A percentile compares a stretch with the other conserved stretches of the same genome.
Conservation (phyloP, 306 rosid species). For the Gastrolobium villosum region DNA sequence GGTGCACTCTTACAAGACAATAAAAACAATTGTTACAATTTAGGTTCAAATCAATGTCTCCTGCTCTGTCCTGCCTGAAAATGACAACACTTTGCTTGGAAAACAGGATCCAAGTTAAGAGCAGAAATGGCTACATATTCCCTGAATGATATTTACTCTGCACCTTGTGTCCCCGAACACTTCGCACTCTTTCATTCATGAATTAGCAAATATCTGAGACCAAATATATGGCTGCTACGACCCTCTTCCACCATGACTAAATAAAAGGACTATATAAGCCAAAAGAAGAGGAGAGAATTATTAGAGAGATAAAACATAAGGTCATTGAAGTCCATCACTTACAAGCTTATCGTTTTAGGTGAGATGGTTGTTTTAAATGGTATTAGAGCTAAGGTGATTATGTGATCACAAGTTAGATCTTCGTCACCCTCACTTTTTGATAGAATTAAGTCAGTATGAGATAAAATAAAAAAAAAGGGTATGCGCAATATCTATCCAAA, state of each 20-base stretch:
- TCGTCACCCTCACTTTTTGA: too few relatives aligned
- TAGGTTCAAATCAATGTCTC: conserved; percentile 59
- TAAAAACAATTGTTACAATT: conserved; percentile 45
- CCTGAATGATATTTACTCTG: conserved; percentile 17
- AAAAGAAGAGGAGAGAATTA: background rate
- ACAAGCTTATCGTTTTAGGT: too few relatives aligned
- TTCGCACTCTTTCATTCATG: conserved; percentile 18
- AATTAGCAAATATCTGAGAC: conserved; percentile 9
- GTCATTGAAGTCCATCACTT: too few relatives aligned
- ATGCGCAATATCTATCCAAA: too few relatives aligned
- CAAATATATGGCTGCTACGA: background rate
- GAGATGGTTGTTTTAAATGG: too few relatives aligned
- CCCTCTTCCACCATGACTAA: background rate
- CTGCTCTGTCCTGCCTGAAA: conserved; percentile 52
- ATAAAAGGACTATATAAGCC: background rate
- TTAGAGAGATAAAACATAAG: too few relatives aligned
- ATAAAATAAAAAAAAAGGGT: too few relatives aligned
- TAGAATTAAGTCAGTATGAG: too few relatives aligned
- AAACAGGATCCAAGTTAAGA: conserved; percentile 39
- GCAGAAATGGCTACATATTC: conserved; percentile 13
- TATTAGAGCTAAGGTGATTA: too few relatives aligned
- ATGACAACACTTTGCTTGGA: conserved; percentile 47
- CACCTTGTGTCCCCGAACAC: conserved; percentile 27
- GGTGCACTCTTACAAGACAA: conserved; percentile 26
- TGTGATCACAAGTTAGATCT: too few relatives aligned